A percentile compares a stretch with the other conserved stretches of the same genome.
phyloP scores from a whole-genome alignment of 805 yeast genomes.

The Candida krabiensis region DNA sequence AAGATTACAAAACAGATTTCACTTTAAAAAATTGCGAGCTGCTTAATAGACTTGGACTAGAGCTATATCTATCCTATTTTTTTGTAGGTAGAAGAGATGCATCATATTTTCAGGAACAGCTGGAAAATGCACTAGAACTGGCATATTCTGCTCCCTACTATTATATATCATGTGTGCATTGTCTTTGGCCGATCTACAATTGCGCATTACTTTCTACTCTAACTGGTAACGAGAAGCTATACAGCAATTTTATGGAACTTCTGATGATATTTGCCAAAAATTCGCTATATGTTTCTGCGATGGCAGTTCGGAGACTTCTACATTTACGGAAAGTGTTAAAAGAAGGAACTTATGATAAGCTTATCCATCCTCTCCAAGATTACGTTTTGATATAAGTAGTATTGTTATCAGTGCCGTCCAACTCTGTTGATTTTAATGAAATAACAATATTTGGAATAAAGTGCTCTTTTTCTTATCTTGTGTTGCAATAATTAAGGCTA shows the following conservation, averaged over 20 bases:
- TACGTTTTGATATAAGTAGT: neutral
- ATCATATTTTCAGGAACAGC: neutral
- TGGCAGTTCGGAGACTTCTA: neutral
- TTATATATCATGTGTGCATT: neutral
- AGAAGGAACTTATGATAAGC: neutral
- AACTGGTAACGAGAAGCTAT: constrained; percentile 1
- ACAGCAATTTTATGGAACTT: neutral
- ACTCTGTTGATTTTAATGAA: too few relatives aligned
- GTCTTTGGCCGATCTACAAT: constrained; percentile 2
- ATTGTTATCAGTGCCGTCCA: too few relatives aligned
- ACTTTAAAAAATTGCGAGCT: neutral
- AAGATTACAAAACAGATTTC: constrained; percentile 4
- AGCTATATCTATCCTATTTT: neutral
- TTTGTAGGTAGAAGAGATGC: neutral
- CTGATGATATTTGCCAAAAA: neutral
- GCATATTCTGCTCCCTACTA: constrained; percentile 2
- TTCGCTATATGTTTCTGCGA: neutral
- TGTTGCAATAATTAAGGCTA: too few relatives aligned
- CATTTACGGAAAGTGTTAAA: neutral
- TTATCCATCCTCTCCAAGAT: neutral
- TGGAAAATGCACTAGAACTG: neutral
- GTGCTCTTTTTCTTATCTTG: too few relatives aligned
- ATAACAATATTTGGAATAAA: too few relatives aligned
- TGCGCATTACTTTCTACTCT: neutral
- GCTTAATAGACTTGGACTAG: neutral